Evolutionary conservation across 2,329 filamentous ascomycete genomes (phyloP).

Genomic region (Saccharata proteae): DNA sequence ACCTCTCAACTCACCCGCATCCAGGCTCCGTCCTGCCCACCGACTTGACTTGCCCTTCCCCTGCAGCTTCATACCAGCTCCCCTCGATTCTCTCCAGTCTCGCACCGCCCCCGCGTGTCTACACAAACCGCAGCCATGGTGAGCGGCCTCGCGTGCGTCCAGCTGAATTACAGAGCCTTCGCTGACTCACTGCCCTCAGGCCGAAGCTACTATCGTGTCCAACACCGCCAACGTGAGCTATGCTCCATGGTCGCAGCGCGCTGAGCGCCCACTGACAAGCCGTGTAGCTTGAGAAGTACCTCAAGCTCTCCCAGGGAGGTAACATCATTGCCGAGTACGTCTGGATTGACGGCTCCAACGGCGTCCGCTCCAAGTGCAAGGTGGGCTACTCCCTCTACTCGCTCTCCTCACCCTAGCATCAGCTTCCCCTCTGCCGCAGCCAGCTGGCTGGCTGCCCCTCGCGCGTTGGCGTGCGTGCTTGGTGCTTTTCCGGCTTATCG

Average conservation of each 20-base stretch:
- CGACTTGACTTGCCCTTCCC: conserved; percentile 3
- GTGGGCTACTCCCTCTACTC: conserved; percentile 42
- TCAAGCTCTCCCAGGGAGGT: conserved; percentile 81
- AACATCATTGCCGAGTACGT: conserved; percentile 88
- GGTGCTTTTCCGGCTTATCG: conserved; percentile 22
- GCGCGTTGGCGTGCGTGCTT: too few relatives aligned
- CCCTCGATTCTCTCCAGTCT: conserved; percentile 6
- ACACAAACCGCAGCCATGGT: conserved; percentile 10
- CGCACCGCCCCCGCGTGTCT: conserved; percentile 1
- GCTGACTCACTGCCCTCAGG: conserved; percentile 14
- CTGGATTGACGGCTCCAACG: conserved; percentile 80
- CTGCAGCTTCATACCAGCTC: not conserved
- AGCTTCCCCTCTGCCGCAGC: conserved; percentile 1
- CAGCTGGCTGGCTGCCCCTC: too few relatives aligned
- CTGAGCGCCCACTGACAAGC: conserved; percentile 6
- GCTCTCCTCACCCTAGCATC: not conserved
- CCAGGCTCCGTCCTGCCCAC: not conserved
- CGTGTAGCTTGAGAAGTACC: conserved; percentile 75
- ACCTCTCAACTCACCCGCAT: not conserved
- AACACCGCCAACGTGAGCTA: conserved; percentile 36
- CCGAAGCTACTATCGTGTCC: conserved; percentile 30
- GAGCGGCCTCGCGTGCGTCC: not conserved
- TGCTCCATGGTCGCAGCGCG: conserved; percentile 10
- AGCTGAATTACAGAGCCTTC: not conserved
- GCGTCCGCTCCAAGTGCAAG: conserved; percentile 88